Evolutionary conservation across 2,329 filamentous ascomycete species (phyloP).

Genomic region (Elsinoe perseae): DNA sequence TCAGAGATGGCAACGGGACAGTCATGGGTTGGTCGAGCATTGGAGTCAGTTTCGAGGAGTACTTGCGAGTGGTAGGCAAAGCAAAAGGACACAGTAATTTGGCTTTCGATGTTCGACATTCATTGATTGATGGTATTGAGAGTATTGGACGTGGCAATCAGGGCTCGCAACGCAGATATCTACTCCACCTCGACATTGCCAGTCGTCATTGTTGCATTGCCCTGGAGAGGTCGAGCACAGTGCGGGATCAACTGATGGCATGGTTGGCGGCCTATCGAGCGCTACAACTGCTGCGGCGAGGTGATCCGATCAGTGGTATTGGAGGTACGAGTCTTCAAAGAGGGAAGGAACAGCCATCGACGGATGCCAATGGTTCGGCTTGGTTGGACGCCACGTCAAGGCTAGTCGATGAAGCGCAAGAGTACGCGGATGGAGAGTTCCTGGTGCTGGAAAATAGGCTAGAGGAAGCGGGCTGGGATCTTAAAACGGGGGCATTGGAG

Average conservation of each 20-base stretch:
- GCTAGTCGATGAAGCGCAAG: slow-evolving; percentile 38
- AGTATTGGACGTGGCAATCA: slow-evolving; percentile 48
- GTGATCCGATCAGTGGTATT: slow-evolving; percentile 13
- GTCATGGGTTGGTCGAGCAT: slow-evolving; percentile 49
- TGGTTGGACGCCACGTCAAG: slow-evolving; percentile 25
- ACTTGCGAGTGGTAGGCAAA: slow-evolving; percentile 19
- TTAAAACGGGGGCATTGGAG: slow-evolving; percentile 57
- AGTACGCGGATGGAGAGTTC: slow-evolving; percentile 38
- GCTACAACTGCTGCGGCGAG: slow-evolving; percentile 38
- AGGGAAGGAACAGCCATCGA: slow-evolving; percentile 20
- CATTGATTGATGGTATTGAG: slow-evolving; percentile 45
- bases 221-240: slow-evolving; percentile 51
- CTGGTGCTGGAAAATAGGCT: slow-evolving; percentile 37
- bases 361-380: not conserved
- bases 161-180: slow-evolving; percentile 27
- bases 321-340: not conserved
- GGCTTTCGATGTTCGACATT: slow-evolving; percentile 30
- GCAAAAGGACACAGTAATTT: slow-evolving; percentile 1
- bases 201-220: slow-evolving; percentile 45
- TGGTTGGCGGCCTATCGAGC: slow-evolving; percentile 49
- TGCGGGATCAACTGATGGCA: slow-evolving; percentile 49
- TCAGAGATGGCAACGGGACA: slow-evolving; percentile 47
- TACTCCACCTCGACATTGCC: slow-evolving; percentile 5
- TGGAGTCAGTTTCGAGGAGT: slow-evolving; percentile 32
- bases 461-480: slow-evolving; percentile 55